Evolutionary conservation across 2,329 filamentous ascomycete species (phyloP).

Genomic region (Fusarium irregulare): DNA sequence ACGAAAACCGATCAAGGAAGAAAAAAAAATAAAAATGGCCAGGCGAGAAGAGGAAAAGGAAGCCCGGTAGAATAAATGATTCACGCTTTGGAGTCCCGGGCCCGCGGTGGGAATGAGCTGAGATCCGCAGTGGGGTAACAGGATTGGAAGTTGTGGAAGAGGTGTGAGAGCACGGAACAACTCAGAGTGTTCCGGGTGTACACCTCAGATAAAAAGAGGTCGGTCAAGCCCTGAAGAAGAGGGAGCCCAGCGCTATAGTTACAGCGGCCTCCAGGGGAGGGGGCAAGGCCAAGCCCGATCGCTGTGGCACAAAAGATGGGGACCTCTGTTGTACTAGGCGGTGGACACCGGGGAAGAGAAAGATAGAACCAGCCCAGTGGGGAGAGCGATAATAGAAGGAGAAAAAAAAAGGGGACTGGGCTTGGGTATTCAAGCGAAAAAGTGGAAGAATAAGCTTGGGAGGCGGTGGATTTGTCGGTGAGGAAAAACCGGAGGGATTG

Average conservation of each 20-base stretch:
- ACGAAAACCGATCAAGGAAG: slow-evolving; percentile 3
- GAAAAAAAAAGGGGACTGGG: slow-evolving; percentile 17
- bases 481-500: slow-evolving; percentile 29
- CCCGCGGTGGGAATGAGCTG: slow-evolving; percentile 38
- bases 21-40: not conserved
- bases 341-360: slow-evolving; percentile 37
- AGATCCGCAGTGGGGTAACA: slow-evolving; percentile 34
- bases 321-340: slow-evolving; percentile 19
- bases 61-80: slow-evolving; percentile 29
- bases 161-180: not conserved
- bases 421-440: slow-evolving; percentile 10
- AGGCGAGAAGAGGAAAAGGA: slow-evolving; percentile 8
- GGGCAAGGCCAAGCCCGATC: slow-evolving; percentile 2
- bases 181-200: not conserved
- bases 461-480: slow-evolving; percentile 44
- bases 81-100: slow-evolving; percentile 34
- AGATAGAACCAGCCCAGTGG: slow-evolving; percentile 19
- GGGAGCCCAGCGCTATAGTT: slow-evolving; percentile 29
- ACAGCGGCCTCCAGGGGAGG: slow-evolving; percentile 38
- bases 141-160: not conserved
- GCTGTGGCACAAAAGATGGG: slow-evolving; percentile 23
- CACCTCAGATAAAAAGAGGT: slow-evolving; percentile 14
- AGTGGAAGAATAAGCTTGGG: slow-evolving; percentile 14
- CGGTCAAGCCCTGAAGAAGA: slow-evolving; percentile 20
- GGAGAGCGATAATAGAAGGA: not conserved